These are phyloP conservation scores for Penicillium sp. DNA, from an alignment of 2,329 filamentous ascomycete genomes.

Conservation along the genomic window DNA sequence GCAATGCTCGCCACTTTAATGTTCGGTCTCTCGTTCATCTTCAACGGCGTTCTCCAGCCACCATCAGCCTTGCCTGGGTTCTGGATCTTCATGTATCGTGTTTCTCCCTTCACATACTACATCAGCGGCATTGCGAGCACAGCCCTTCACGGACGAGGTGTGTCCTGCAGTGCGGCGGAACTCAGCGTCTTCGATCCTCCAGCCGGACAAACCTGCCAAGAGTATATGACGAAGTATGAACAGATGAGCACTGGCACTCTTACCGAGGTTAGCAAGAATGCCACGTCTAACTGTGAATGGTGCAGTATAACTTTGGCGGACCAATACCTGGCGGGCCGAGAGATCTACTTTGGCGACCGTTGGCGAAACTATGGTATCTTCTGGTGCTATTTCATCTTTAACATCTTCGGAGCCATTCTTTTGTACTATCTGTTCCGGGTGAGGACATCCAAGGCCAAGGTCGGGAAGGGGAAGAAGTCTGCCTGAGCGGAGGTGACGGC, in stretches of 20 bases:
- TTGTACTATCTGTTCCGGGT: constrained; percentile 48
- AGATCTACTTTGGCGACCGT: constrained; percentile 51
- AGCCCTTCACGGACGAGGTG: constrained; percentile 61
- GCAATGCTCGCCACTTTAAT: constrained; percentile 18
- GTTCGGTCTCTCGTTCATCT: constrained; percentile 18
- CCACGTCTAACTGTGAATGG: constrained; percentile 51
- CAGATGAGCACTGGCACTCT: constrained; percentile 50
- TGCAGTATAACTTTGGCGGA: constrained; percentile 31
- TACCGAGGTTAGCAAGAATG: constrained; percentile 38
- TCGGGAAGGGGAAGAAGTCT: constrained; percentile 8
- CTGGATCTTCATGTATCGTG: constrained; percentile 60
- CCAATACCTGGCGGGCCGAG: constrained; percentile 41
- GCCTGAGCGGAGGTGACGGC: background rate
- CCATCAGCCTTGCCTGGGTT: constrained; percentile 58
- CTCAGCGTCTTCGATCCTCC: constrained; percentile 61
- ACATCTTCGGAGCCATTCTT: constrained; percentile 49
- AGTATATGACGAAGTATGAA: constrained; percentile 56
- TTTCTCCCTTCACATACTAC: constrained; percentile 53
- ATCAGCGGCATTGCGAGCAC: constrained; percentile 61
- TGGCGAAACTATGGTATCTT: constrained; percentile 66
- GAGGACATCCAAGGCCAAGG: constrained; percentile 33
- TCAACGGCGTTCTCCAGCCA: constrained; percentile 58
- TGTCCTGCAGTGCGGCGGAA: constrained; percentile 66
- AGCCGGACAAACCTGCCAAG: constrained; percentile 50
- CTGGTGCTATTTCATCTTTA: constrained; percentile 57